phyloP scores from a whole-genome alignment of 2,329 filamentous ascomycete species.

The Xylariaceae sp. region DNA sequence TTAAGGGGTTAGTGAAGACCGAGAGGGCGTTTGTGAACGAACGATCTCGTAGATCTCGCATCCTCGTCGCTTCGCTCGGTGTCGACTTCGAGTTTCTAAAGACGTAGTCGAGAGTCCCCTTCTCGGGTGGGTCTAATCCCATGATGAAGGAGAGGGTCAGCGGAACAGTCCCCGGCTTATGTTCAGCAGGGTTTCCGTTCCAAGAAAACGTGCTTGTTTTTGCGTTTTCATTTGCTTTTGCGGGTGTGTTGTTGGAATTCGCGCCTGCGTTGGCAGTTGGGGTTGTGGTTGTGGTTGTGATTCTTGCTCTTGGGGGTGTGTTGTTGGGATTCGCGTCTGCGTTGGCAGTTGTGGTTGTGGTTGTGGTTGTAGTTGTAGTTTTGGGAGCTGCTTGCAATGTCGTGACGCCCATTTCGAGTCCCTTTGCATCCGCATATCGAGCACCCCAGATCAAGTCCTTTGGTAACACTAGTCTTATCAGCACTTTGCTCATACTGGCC shows the following conservation, averaged over 20 bases:
- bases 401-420: background rate
- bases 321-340: too few relatives aligned
- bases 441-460: conserved; percentile 19
- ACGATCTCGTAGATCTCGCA: conserved; percentile 26
- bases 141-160: too few relatives aligned
- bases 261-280: too few relatives aligned
- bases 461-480: conserved; percentile 8
- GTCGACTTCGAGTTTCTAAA: conserved; percentile 21
- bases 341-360: too few relatives aligned
- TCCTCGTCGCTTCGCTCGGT: conserved; percentile 1
- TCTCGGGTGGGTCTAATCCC: background rate
- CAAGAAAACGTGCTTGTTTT: background rate
- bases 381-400: too few relatives aligned
- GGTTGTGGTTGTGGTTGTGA: too few relatives aligned
- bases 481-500: background rate
- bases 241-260: too few relatives aligned
- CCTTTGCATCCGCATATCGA: conserved; percentile 13
- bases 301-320: too few relatives aligned
- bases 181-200: background rate
- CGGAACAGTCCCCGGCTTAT: too few relatives aligned
- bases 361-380: too few relatives aligned
- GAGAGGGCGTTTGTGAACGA: conserved; percentile 29
- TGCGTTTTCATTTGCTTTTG: background rate
- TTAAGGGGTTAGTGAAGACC: conserved; percentile 30
- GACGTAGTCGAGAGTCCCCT: background rate